phyloP scores from a whole-genome alignment of 202 grass and related monocot species.

The Panicum hallii region DNA sequence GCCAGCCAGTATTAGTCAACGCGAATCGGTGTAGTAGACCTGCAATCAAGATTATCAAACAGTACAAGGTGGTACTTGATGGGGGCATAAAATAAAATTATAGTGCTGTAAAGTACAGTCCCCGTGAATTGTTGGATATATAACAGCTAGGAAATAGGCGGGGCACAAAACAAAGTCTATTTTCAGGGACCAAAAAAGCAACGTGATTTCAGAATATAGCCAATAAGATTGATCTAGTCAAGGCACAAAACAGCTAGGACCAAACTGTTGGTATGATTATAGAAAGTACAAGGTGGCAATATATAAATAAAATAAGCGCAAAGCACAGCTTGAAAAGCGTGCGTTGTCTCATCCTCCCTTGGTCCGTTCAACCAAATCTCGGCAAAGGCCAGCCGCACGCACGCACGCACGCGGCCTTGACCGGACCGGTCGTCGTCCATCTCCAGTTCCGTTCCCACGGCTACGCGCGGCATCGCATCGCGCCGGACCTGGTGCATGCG shows the following conservation, averaged over 20 bases:
- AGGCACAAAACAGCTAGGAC: not conserved
- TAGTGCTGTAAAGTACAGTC: not conserved
- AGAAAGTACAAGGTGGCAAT: not conserved
- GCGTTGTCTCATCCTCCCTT: no score
- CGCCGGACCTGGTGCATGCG: no score
- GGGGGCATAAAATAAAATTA: not conserved
- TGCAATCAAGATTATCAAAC: not conserved
- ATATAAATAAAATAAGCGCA: no score
- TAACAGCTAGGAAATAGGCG: not conserved
- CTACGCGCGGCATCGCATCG: no score
- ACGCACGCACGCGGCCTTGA: not conserved
- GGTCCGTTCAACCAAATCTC: not conserved
- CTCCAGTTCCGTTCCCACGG: no score
- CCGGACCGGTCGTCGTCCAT: not conserved
- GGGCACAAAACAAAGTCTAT: not conserved
- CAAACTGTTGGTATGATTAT: not conserved
- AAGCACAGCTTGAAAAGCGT: not conserved
- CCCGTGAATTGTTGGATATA: not conserved
- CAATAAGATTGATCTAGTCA: not conserved
- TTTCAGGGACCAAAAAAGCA: not conserved
- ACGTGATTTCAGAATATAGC: not conserved
- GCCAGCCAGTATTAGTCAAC: not conserved
- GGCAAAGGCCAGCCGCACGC: not conserved
- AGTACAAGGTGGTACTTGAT: not conserved
- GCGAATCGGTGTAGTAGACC: not conserved